Evolutionary conservation across 2,329 filamentous ascomycete genomes (phyloP).

Genomic region (Diaporthe vexans): DNA sequence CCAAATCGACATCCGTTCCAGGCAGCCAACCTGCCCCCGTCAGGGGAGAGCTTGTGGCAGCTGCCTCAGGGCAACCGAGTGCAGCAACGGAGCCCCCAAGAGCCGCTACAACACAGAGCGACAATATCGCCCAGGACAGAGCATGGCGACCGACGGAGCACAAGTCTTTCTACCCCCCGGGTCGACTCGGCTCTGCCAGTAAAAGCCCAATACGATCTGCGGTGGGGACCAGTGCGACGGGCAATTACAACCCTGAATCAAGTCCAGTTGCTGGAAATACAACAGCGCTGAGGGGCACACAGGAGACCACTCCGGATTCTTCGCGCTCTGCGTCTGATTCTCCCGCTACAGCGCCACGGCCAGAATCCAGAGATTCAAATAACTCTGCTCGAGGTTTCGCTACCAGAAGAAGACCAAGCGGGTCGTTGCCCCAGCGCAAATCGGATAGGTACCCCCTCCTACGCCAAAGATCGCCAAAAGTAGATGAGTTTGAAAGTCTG

Average conservation of each 20-base stretch:
- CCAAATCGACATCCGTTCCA: conserved; percentile 27
- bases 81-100: not conserved
- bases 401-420: not conserved
- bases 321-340: not conserved
- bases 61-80: not conserved
- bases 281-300: not conserved
- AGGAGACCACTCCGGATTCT: not conserved
- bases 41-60: not conserved
- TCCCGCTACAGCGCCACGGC: not conserved
- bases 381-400: not conserved
- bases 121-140: not conserved
- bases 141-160: conserved; percentile 11
- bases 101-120: not conserved
- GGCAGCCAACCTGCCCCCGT: not conserved
- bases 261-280: not conserved
- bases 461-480: conserved; percentile 16
- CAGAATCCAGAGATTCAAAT: not conserved
- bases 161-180: not conserved
- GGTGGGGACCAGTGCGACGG: not conserved
- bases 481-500: conserved; percentile 37
- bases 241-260: not conserved
- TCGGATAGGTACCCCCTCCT: conserved; percentile 34
- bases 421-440: not conserved
- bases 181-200: not conserved
- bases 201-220: conserved; percentile 7